Base-by-base conservation (phyloP, 75 land plant species). In the Azolla pinnata region DNA sequence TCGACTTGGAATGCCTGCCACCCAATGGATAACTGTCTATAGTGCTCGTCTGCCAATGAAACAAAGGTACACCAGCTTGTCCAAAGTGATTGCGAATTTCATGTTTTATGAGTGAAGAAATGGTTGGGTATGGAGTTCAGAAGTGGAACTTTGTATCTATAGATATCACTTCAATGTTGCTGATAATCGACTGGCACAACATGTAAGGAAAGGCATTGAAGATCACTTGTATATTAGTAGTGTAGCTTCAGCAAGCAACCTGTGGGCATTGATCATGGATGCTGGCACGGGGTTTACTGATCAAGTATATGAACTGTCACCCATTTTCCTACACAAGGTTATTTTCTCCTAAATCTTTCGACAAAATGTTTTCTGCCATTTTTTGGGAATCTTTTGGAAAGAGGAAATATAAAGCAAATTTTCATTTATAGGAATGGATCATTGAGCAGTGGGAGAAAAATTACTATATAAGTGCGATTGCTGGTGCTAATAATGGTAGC, bases 181-280 rank as follows among this genome's bases (percentile, higher is more conserved):
- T 45, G 97, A 91, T 78, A 59, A 73, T 48, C 76, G 93, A 33
- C 70, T 91, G 60, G 77, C 78, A 18, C 97, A 87, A 71, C 97
- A 91, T 72, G 75, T 91, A 26, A 86, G 87, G 32, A 87, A 70
- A 74, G 97, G 97, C 34, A 87, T 71, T 67, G 80, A 76, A 57
- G 97, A 87, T 74, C 88, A 93, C 27, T 60, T 91, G 52, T 75
- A 69, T 55, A 91, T 87, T 50, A 91, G 97, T 56, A 79, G 86
- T 77, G 93, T 91, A 27, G 77, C 93, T 29, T 91, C 97, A 33
- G 62, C 86, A 49, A 54, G 83, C 44, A 91, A 87, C 67, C 70
- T 91, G 20, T 91, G 97, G 97, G 97, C 93, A 31, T 72, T 91
- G n/a, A 91, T 91, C 30, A 91, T 87, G 97, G 93, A 91, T 84